Base-by-base conservation (phyloP, 305 asterid species). In the Fraxinus ornus region DNA sequence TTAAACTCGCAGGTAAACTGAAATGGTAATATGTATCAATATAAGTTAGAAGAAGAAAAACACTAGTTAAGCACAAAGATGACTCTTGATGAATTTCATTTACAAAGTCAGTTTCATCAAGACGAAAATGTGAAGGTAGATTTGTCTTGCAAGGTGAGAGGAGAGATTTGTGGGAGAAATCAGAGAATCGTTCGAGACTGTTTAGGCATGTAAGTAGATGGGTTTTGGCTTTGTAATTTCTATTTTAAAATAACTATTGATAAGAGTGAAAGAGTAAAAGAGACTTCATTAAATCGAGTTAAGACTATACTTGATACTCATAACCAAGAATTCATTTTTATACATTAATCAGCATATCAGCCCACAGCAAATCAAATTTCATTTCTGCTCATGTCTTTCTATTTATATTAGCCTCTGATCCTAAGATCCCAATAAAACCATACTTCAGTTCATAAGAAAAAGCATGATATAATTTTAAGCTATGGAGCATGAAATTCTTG, bases 401-500 rank as follows among this genome's bases (percentile, higher is more conserved):
- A 4, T 15, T 4, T 49, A 4, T 17, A 49, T 49, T 49, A 49
- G 62, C 62, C 22, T 49, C 22, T 49, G 62, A 49, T 49, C 22
- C 62, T 49, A 49, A 49, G 62, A 17, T 49, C 62, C 62, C 21
- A 49, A 49, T 4, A 49, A 49, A 49, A 17, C 4, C 62, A 17
- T 17, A 15, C 62, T 49, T 49, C 21, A 15, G 60, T 15, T 49
- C 62, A 49, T 4, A 49, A 49, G 62, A 49, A 49, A 49, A 49
- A 15, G 62, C 62, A 57, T 1, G 28, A 57, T 19, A 55, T 19
- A 55, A 17, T 49, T 17, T 49, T 17, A 4, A 49, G 39, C 28
- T 37, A 24, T 8, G 8, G 78, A 74, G 55, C 78, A 22, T 17
- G 76, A 74, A 86, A 57, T 84, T 52, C 84, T 86, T 0, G 89